Evolutionary conservation across 192 early-diverging fungal genomes (phyloP).

Genomic region (Neocallimastix lanati): DNA sequence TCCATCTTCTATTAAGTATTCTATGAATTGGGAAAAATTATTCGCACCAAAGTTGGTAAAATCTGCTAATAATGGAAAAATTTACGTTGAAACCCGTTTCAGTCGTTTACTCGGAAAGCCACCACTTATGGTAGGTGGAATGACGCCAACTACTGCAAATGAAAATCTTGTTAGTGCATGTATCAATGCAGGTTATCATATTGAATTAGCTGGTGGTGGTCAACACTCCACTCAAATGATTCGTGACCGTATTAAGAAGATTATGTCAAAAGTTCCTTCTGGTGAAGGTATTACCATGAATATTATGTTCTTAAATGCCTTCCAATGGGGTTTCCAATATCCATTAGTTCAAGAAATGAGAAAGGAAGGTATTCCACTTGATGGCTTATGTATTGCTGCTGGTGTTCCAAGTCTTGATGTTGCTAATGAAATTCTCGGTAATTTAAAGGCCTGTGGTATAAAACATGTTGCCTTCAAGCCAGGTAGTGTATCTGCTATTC

Average conservation of each 20-base stretch:
- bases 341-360: constrained; percentile 60
- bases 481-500: constrained; percentile 55
- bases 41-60: constrained; percentile 71
- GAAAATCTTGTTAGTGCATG: constrained; percentile 66
- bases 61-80: constrained; percentile 33
- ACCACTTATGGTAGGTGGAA: constrained; percentile 87
- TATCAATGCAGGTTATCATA: constrained; percentile 76
- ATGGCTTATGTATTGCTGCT: constrained; percentile 78
- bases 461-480: constrained; percentile 77
- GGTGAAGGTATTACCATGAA: constrained; percentile 84
- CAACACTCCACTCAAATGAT: constrained; percentile 59
- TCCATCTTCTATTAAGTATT: constrained; percentile 47
- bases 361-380: constrained; percentile 66
- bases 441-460: constrained; percentile 54
- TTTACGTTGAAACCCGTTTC: constrained; percentile 78
- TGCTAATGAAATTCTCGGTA: constrained; percentile 59
- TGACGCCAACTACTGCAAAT: constrained; percentile 75
- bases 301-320: constrained; percentile 73
- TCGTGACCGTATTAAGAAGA: constrained; percentile 45
- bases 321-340: constrained; percentile 86
- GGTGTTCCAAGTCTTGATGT: constrained; percentile 75
- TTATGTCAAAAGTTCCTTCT: constrained; percentile 47
- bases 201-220: constrained; percentile 80
- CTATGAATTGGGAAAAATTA: constrained; percentile 66
- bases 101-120: constrained; percentile 67